Base-by-base conservation (phyloP, 2,329 filamentous ascomycete genomes). In the Macrophomina pseudophaseolina region DNA sequence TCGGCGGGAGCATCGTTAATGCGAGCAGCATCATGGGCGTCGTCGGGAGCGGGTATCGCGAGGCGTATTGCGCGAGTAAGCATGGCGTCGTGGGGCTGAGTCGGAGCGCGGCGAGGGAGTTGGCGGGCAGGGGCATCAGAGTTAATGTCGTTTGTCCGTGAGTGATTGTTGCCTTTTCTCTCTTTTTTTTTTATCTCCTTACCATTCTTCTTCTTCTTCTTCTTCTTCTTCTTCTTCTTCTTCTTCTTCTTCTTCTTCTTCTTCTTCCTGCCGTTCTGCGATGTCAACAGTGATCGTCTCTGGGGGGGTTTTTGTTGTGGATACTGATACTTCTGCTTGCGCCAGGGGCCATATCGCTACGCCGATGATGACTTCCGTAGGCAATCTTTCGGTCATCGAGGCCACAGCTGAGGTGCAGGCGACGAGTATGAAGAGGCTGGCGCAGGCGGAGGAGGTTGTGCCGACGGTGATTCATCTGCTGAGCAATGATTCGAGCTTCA, bases 1-100 rank as follows among this genome's bases (percentile, higher is more conserved):
- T 12, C 5, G 70, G 56, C 0, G 76, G 78, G 0, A 73, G 75
- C 0, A 79, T 81, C 35, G 78, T 81, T 6, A 80, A 80, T 69
- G 80, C 85, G 33, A 79, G 83, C 30, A 86, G 83, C 52, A 83
- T 84, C 40, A 82, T 84, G 44, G 86, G 86, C 6, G 73, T 83
- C 1, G 79, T 81, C 68, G 82, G 81, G 73, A 80, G 73, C 63
- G 40, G 73, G 8, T 74, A 74, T 16, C 72, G 71, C 30, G 72
- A 75, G 23, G 75, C 76, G 1, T 81, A 81, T 59, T 69, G 69
- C 18, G 77, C 78, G 0, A 77, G 72, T 5, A 82, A 82, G 66
- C 79, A 81, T 68, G 80, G 74, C 0, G 75, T 81, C 5, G 71
- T 81, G 2, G 80, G 80, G 0, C 74, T 81, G 68, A 79, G 79